Base-by-base conservation (phyloP, 75 land plant genomes). In the Larix kaempferi region DNA sequence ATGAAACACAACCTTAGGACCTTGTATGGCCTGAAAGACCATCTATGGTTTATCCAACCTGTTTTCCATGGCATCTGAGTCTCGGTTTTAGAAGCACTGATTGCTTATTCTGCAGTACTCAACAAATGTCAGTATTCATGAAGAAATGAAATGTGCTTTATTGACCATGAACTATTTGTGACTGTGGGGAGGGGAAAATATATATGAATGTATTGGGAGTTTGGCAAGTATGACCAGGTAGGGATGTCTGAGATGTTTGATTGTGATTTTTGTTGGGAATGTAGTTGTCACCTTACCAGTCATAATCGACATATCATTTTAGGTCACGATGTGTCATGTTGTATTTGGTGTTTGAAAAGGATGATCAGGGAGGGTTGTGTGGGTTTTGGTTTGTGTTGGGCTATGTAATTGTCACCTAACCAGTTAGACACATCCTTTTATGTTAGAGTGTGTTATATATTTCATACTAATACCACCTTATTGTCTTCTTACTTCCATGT, bases 1-100 rank as follows among this genome's bases (percentile, higher is more conserved):
- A n/a, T 67, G 71, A 67, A 67, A 67, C 71, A 67, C 21, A 67
- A 37, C 37, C 35, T 66, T 66, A 66, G 41, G 21, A 67, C 71
- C 37, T 66, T 66, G 33, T 66, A 44, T 66, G 21, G 5, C 41
- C 19, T 37, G 19, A 41, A 66, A 17, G 44, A 66, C 22, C 71
- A n/a, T n/a, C n/a, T n/a, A 66, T 67, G 44, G 49, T 67, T 67
- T 67, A 67, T 67, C 71, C 71, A 16, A 37, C 44, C 71, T 35
- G 71, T 66, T 66, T 37, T 35, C 44, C 71, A 33, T 15, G 37
- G n/a, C 71, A 37, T 16, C 41, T 21, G 49, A 67, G 52, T 67
- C 39, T 67, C 8, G n/a, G 44, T 8, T 35, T 22, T 23, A 21
- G 22, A n/a, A 61, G 12, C 25, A 6, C 21, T 25, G 64, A 61